Conservation (phyloP, 2,329 filamentous ascomycete genomes). For the Rasamsonia emersonii region DNA sequence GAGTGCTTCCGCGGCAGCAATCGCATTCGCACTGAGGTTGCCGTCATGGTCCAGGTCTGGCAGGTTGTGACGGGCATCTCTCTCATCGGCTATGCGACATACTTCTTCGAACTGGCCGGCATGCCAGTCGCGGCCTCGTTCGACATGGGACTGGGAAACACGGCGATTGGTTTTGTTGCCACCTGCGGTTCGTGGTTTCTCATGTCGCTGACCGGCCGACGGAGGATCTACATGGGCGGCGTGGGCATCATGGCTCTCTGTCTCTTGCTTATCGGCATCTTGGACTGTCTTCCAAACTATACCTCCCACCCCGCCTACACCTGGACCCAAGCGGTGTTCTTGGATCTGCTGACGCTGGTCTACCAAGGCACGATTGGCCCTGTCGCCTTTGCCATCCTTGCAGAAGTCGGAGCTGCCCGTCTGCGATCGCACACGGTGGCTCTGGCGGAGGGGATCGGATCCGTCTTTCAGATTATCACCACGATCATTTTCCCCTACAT, state of each 20-base stretch:
- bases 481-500: not conserved
- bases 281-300: conserved; percentile 1
- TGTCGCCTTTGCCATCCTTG: not conserved
- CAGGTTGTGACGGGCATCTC: conserved; percentile 22
- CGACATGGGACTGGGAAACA: conserved; percentile 46
- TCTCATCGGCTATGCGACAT: conserved; percentile 19
- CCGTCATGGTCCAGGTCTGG: conserved; percentile 24
- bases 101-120: conserved; percentile 32
- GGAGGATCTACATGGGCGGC: too few relatives aligned
- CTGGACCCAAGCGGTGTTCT: conserved; percentile 1
- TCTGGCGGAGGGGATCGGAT: not conserved
- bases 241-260: too few relatives aligned
- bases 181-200: too few relatives aligned
- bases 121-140: conserved; percentile 35
- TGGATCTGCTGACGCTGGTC: not conserved
- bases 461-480: not conserved
- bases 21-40: conserved; percentile 32
- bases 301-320: not conserved
- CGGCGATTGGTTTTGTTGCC: conserved; percentile 50
- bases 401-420: conserved; percentile 1
- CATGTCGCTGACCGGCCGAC: too few relatives aligned
- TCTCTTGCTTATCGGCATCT: too few relatives aligned
- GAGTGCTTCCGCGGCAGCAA: conserved; percentile 24
- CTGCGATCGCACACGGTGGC: not conserved
- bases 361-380: conserved; percentile 1